Percentiles rank a stretch among this genome's conserved stretches.
These are phyloP conservation scores for Exophiala mesophila DNA, from an alignment of 2,329 filamentous ascomycete genomes.

Conservation along the genomic window DNA sequence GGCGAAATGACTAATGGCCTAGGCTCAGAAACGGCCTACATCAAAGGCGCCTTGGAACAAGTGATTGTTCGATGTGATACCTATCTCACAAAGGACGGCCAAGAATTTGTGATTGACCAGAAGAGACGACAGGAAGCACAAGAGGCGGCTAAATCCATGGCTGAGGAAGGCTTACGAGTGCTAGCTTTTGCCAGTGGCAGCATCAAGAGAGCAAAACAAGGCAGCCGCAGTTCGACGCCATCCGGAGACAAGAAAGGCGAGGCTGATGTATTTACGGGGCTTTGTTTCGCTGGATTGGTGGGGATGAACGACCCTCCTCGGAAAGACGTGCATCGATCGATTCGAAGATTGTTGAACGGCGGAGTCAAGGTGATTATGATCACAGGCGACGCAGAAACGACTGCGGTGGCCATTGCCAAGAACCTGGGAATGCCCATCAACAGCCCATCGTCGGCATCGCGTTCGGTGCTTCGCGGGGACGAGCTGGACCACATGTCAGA, in stretches of 20 bases:
- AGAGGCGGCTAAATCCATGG: conserved; percentile 79
- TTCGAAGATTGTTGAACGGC: conserved; percentile 83
- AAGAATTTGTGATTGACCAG: conserved; percentile 79
- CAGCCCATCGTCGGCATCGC: conserved; percentile 45
- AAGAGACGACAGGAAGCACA: conserved; percentile 67
- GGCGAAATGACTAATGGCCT: conserved; percentile 48
- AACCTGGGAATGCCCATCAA: conserved; percentile 90
- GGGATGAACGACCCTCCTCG: conserved; percentile 97
- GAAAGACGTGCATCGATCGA: conserved; percentile 82
- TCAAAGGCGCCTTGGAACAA: conserved; percentile 90
- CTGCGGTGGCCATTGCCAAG: conserved; percentile 85
- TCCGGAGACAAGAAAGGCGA: conserved; percentile 35
- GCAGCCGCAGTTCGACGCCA: conserved; percentile 51
- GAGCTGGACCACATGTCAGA: conserved; percentile 92
- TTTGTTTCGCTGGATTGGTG: conserved; percentile 86
- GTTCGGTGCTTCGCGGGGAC: conserved; percentile 73
- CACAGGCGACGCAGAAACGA: conserved; percentile 92
- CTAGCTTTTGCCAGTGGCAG: conserved; percentile 88
- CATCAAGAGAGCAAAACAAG: conserved; percentile 44
- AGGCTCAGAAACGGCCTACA: conserved; percentile 78
- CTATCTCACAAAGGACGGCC: conserved; percentile 79
- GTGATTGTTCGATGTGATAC: conserved; percentile 83
- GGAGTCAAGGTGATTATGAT: conserved; percentile 99
- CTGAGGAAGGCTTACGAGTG: conserved; percentile 80
- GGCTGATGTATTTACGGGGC: conserved; percentile 70